Evolutionary conservation across 108 stramenopile species (phyloP).

Genomic region (Cyclotella cryptica): DNA sequence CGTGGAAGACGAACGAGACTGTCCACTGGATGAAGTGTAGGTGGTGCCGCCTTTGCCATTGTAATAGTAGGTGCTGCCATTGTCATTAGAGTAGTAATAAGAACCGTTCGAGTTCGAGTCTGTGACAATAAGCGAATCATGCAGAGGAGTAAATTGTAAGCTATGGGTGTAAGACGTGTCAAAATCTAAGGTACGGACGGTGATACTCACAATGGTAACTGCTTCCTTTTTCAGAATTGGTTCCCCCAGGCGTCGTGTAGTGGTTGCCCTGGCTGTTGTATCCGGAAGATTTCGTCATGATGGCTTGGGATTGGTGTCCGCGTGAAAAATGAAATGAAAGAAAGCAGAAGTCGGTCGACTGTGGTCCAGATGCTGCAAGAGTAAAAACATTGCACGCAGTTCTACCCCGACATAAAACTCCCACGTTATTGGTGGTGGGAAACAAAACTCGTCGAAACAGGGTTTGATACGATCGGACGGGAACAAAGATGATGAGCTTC

Average conservation of each 20-base stretch:
- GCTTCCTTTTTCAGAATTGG: conserved; percentile 63
- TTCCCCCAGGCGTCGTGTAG: conserved; percentile 85
- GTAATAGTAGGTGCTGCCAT: conserved; percentile 83
- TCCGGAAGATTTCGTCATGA: conserved; percentile 48
- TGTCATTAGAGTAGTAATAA: conserved; percentile 87
- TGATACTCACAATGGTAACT: conserved; percentile 78
- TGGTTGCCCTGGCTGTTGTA: conserved; percentile 84
- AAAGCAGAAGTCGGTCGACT: no score
- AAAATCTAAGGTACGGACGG: background rate
- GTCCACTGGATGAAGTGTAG: conserved; percentile 73
- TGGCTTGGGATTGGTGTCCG: background rate
- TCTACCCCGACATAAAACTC: no score
- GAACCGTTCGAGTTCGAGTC: conserved; percentile 83
- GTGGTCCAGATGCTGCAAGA: no score
- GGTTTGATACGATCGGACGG: no score
- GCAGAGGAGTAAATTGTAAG: conserved; percentile 6
- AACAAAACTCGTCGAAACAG: no score
- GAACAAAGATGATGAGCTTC: no score
- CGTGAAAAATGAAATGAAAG: background rate
- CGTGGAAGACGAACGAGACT: background rate
- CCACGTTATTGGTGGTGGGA: no score
- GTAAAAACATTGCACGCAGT: no score
- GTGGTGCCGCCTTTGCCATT: conserved; percentile 61
- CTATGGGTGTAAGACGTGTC: background rate
- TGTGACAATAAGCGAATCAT: conserved; percentile 10